Evolutionary conservation across 2,329 filamentous ascomycete genomes (phyloP).

Genomic region (Diaporthe destruens): DNA sequence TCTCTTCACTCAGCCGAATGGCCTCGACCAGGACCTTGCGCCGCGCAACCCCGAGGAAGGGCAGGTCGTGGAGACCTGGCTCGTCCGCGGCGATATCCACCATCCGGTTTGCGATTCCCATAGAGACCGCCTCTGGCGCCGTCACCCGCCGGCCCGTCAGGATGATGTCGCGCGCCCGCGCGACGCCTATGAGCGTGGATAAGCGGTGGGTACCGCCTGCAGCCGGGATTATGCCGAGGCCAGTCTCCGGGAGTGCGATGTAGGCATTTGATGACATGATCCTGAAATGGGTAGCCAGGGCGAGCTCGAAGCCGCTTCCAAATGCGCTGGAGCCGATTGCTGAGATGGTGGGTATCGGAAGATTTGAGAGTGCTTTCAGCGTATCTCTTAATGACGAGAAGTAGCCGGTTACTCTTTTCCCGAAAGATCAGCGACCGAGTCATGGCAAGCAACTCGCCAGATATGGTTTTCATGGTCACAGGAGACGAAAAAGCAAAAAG

Average conservation of each 20-base stretch:
- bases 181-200: conserved; percentile 81
- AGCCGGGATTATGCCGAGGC: conserved; percentile 93
- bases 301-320: conserved; percentile 93
- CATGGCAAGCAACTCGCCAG: not conserved
- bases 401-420: conserved; percentile 79
- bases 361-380: conserved; percentile 76
- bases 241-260: conserved; percentile 90
- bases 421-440: not conserved
- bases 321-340: conserved; percentile 88
- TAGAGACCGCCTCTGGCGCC: conserved; percentile 88
- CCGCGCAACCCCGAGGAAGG: conserved; percentile 67
- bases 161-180: conserved; percentile 88
- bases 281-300: conserved; percentile 88
- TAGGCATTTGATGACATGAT: conserved; percentile 83
- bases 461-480: too few species aligned
- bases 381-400: conserved; percentile 81
- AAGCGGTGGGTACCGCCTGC: conserved; percentile 93
- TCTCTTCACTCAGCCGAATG: conserved; percentile 82
- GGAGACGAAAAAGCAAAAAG: too few species aligned
- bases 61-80: conserved; percentile 49
- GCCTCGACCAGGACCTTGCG: conserved; percentile 80
- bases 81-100: conserved; percentile 79
- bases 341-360: conserved; percentile 91
- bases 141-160: conserved; percentile 87
- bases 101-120: conserved; percentile 88